phyloP scores from a whole-genome alignment of 2,329 filamentous ascomycete genomes.

The Penicillium paneum region DNA sequence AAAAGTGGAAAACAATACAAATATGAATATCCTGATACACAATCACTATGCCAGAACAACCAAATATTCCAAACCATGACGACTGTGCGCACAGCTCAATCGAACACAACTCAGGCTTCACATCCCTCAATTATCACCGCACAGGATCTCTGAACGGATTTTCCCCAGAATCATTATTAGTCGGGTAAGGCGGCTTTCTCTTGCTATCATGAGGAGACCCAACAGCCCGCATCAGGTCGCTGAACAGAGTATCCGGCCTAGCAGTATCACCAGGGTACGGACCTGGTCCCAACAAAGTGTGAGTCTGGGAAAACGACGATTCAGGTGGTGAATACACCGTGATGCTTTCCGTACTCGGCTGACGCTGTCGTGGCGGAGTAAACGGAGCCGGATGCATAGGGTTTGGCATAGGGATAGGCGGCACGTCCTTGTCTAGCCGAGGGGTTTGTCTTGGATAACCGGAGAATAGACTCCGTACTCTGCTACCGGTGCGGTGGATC shows the following conservation, averaged over 20 bases:
- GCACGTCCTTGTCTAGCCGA: constrained; percentile 23
- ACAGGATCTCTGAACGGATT: constrained; percentile 5
- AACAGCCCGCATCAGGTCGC: constrained; percentile 40
- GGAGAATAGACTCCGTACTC: constrained; percentile 39
- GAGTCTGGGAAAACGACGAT: constrained; percentile 27
- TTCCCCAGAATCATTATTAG: constrained; percentile 15
- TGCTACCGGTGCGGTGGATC: constrained; percentile 34
- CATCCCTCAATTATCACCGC: neutral
- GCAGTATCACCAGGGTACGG: constrained; percentile 22
- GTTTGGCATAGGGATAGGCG: constrained; percentile 15
- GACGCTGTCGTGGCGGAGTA: constrained; percentile 23
- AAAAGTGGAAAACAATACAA: neutral
- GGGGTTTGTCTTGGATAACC: constrained; percentile 8
- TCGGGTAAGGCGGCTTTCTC: constrained; percentile 29
- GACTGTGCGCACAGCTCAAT: neutral
- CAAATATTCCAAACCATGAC: neutral
- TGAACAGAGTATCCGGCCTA: constrained; percentile 37
- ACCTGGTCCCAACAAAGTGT: constrained; percentile 26
- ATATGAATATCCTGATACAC: constrained; percentile 4
- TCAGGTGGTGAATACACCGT: constrained; percentile 46
- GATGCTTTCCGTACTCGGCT: constrained; percentile 46
- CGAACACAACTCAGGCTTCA: neutral
- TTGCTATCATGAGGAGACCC: constrained; percentile 21
- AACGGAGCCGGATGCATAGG: constrained; percentile 13
- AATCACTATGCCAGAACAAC: neutral